These are phyloP conservation scores for Talaromyces ruber DNA, from an alignment of 495 filamentous ascomycete species.

Conservation along the genomic window DNA sequence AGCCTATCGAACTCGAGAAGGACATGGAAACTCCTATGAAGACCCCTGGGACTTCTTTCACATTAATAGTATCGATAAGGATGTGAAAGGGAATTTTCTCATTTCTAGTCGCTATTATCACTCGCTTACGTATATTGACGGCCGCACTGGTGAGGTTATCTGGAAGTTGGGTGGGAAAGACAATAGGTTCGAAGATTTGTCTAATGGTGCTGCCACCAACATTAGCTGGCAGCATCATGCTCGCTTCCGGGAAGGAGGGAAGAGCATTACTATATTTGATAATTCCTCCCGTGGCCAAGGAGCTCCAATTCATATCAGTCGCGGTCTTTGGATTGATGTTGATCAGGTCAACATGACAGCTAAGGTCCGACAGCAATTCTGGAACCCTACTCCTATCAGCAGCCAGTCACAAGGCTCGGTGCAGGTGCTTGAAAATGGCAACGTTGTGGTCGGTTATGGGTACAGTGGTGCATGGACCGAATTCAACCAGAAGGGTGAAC, in stretches of 20 bases:
- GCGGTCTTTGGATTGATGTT: too few species aligned
- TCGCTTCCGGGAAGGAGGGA: constrained; percentile 21
- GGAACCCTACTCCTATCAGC: too few species aligned
- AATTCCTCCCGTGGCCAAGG: neutral
- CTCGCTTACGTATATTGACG: constrained; percentile 19
- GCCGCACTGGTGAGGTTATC: constrained; percentile 23
- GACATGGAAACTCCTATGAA: constrained; percentile 23
- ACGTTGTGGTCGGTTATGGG: constrained; percentile 54
- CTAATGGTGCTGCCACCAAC: constrained; percentile 28
- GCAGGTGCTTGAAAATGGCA: constrained; percentile 22
- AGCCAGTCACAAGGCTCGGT: too few species aligned
- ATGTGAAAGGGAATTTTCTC: too few species aligned
- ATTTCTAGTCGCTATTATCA: too few species aligned
- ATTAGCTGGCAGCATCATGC: constrained; percentile 49
- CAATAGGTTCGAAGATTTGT: constrained; percentile 36
- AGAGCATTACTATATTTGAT: neutral
- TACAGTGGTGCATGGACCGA: constrained; percentile 40
- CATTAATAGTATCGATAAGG: constrained; percentile 45
- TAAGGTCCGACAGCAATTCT: constrained; percentile 34
- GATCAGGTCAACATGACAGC: neutral
- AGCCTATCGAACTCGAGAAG: too few species aligned
- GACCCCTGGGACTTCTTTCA: constrained; percentile 57
- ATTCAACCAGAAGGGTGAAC: too few species aligned
- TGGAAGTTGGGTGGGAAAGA: constrained; percentile 37
- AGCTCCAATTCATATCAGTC: neutral